Conservation (phyloP, 495 filamentous ascomycete genomes). For the Cenococcum geophilum region DNA sequence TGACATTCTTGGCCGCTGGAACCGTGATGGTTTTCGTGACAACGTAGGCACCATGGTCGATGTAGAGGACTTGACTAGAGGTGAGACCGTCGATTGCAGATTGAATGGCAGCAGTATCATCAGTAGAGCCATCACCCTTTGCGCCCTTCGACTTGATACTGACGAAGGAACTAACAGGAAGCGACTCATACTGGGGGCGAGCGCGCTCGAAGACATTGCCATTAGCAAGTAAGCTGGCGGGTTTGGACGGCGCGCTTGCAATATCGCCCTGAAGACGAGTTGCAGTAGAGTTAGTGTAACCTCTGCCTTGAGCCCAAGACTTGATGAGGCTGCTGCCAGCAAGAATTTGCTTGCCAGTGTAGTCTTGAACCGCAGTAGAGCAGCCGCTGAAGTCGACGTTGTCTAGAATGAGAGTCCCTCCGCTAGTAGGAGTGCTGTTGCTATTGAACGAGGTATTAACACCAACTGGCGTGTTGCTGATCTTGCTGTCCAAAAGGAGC, state of each 20-base stretch:
- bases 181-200: conserved; percentile 59
- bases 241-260: conserved; percentile 39
- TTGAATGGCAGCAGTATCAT: conserved; percentile 56
- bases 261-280: conserved; percentile 40
- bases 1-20: conserved; percentile 29
- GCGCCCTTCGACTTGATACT: conserved; percentile 56
- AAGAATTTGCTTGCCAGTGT: conserved; percentile 47
- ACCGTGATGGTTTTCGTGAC: conserved; percentile 40
- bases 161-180: conserved; percentile 50
- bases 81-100: conserved; percentile 41
- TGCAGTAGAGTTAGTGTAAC: conserved; percentile 43
- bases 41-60: conserved; percentile 40
- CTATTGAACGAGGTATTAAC: conserved; percentile 35
- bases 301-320: conserved; percentile 51
- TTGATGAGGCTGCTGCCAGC: conserved; percentile 50
- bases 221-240: conserved; percentile 38
- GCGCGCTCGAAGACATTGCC: conserved; percentile 58
- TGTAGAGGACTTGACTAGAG: conserved; percentile 45
- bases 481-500: conserved; percentile 38
- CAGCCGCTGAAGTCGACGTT: conserved; percentile 62
- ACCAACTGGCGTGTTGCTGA: conserved; percentile 35
- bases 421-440: conserved; percentile 38
- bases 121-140: conserved; percentile 62
- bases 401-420: conserved; percentile 56
- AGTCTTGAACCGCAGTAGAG: conserved; percentile 53